Conservation (phyloP, 805 yeast species). For the Ogataea nonfermentans region DNA sequence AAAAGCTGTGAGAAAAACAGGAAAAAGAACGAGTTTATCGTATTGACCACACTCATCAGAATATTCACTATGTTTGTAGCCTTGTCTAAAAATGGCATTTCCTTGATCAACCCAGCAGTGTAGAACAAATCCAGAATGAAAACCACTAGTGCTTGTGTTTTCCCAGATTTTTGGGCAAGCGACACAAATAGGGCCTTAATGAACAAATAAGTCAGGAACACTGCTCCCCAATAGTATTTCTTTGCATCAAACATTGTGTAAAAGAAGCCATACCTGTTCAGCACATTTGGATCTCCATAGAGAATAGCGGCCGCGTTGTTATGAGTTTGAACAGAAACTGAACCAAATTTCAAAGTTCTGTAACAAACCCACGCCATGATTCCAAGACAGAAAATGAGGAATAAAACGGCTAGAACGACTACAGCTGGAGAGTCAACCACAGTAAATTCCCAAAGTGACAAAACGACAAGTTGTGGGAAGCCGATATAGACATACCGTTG, state of each 20-base stretch:
- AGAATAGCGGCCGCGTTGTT: constrained; percentile 85
- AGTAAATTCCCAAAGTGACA: constrained; percentile 87
- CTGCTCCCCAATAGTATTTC: constrained; percentile 80
- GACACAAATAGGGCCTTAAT: constrained; percentile 72
- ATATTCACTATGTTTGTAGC: constrained; percentile 79
- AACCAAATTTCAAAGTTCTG: constrained; percentile 64
- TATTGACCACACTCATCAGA: constrained; percentile 65
- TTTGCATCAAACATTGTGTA: constrained; percentile 85
- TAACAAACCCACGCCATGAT: constrained; percentile 64
- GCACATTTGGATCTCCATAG: constrained; percentile 71
- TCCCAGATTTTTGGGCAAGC: constrained; percentile 77
- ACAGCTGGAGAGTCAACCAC: constrained; percentile 84
- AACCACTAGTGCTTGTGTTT: constrained; percentile 72
- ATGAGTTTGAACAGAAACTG: constrained; percentile 52
- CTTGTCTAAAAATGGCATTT: constrained; percentile 75
- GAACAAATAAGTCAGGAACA: constrained; percentile 57
- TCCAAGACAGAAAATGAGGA: constrained; percentile 58
- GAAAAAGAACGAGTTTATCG: constrained; percentile 80
- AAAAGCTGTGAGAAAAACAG: constrained; percentile 82
- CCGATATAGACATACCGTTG: constrained; percentile 81
- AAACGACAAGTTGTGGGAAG: constrained; percentile 73
- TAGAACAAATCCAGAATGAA: constrained; percentile 75
- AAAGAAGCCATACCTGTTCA: constrained; percentile 82
- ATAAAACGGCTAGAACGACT: constrained; percentile 72
- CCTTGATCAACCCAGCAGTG: constrained; percentile 59